Evolutionary conservation across 2,329 filamentous ascomycete species (phyloP).

Genomic region (Bipolaris sorokiniana): DNA sequence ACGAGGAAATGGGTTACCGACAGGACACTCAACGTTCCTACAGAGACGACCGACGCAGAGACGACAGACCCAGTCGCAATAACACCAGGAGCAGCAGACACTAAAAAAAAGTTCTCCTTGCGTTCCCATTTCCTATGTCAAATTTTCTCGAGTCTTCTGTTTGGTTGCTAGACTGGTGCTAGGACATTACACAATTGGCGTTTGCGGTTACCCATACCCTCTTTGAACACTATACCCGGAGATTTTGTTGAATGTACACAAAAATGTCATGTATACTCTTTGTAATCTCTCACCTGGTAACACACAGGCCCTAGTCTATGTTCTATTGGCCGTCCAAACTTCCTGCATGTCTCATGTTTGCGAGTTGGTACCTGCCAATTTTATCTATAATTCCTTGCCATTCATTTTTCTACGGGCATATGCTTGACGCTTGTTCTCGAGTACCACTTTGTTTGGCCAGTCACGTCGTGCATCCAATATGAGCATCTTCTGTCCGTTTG

Average conservation of each 20-base stretch:
- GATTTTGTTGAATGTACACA: constrained; percentile 9
- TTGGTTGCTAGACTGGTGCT: constrained; percentile 1
- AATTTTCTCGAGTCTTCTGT: constrained; percentile 8
- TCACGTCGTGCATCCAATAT: neutral
- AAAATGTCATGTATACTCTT: constrained; percentile 11
- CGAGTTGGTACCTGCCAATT: neutral
- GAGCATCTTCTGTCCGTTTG: constrained; percentile 4
- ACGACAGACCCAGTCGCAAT: constrained; percentile 33
- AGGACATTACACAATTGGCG: constrained; percentile 5
- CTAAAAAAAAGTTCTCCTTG: constrained; percentile 12
- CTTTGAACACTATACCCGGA: constrained; percentile 17
- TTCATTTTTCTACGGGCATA: neutral
- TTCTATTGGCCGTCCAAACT: constrained; percentile 2
- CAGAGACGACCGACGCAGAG: constrained; percentile 23
- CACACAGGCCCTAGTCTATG: neutral
- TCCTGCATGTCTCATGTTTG: neutral
- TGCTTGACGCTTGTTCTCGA: neutral
- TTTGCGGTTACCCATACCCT: constrained; percentile 12
- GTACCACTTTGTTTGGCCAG: neutral
- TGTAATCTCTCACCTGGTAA: constrained; percentile 15
- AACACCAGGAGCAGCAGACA: constrained; percentile 32
- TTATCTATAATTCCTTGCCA: neutral
- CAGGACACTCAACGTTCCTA: constrained; percentile 28
- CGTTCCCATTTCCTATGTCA: constrained; percentile 10
- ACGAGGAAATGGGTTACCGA: constrained; percentile 43